Conservation (phyloP, 805 yeast species). For the Yarrowia sp. region DNA sequence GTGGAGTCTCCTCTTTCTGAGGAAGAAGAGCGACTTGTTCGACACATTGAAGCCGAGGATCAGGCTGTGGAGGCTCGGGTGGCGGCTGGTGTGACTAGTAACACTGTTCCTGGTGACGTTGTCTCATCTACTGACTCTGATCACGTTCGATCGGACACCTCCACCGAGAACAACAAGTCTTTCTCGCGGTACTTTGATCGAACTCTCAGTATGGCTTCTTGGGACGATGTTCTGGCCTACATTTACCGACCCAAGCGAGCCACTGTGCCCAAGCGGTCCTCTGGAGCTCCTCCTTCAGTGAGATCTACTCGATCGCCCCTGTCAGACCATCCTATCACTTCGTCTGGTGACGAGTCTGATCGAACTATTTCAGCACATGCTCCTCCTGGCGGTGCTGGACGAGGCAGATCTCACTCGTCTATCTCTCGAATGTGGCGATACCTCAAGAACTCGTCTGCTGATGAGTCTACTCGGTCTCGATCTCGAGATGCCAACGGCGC, state of each 20-base stretch:
- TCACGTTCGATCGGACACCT: slow-evolving; percentile 25
- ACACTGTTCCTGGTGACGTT: background rate
- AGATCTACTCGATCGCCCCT: slow-evolving; percentile 12
- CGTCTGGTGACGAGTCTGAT: slow-evolving; percentile 34
- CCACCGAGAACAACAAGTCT: slow-evolving; percentile 23
- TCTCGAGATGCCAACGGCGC: slow-evolving; percentile 35
- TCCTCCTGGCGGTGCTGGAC: slow-evolving; percentile 1
- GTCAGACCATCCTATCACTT: slow-evolving; percentile 33
- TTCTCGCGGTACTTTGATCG: slow-evolving; percentile 33
- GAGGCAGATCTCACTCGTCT: slow-evolving; percentile 34
- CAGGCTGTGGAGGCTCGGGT: slow-evolving; percentile 19
- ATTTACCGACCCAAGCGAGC: slow-evolving; percentile 32
- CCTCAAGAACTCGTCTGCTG: slow-evolving; percentile 31
- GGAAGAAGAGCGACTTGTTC: slow-evolving; percentile 29
- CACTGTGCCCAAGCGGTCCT: slow-evolving; percentile 6
- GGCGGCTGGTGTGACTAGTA: slow-evolving; percentile 3
- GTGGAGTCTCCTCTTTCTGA: slow-evolving; percentile 17
- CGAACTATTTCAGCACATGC: slow-evolving; percentile 29
- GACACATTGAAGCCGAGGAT: slow-evolving; percentile 31
- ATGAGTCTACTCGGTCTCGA: slow-evolving; percentile 14
- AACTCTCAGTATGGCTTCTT: slow-evolving; percentile 27
- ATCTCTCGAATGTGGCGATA: slow-evolving; percentile 37
- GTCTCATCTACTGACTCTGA: slow-evolving; percentile 26
- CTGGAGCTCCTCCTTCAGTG: slow-evolving; percentile 23
- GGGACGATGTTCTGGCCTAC: slow-evolving; percentile 38